These are phyloP conservation scores for Emmonsiellopsis sp. DNA, from an alignment of 2,329 filamentous ascomycete species.

Conservation along the genomic window DNA sequence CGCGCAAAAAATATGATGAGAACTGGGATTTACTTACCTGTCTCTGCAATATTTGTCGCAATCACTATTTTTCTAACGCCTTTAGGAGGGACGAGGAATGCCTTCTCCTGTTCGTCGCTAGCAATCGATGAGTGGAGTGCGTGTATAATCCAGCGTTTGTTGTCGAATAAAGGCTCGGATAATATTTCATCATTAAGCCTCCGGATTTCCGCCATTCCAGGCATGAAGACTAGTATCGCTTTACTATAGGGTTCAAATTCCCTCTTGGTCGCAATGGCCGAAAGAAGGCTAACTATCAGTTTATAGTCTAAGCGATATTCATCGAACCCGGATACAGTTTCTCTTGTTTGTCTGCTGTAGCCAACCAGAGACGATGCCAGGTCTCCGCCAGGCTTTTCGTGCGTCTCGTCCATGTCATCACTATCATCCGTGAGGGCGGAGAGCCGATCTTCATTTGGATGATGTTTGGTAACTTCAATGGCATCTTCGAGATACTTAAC, in stretches of 20 bases:
- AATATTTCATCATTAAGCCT: conserved; percentile 77
- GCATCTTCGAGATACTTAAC: conserved; percentile 88
- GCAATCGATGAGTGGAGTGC: conserved; percentile 90
- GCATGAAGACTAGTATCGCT: conserved; percentile 88
- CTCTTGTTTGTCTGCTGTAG: conserved; percentile 68
- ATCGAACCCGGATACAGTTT: conserved; percentile 67
- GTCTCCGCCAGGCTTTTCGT: conserved; percentile 43
- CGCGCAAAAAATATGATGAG: not conserved
- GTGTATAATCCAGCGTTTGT: conserved; percentile 71
- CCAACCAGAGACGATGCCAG: conserved; percentile 56
- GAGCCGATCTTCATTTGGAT: conserved; percentile 49
- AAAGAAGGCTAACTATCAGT: conserved; percentile 69
- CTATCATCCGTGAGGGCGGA: conserved; percentile 28
- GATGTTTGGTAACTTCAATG: conserved; percentile 74
- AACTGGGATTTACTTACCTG: conserved; percentile 43
- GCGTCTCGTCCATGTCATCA: conserved; percentile 37
- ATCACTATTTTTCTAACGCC: conserved; percentile 88
- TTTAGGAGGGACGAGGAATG: conserved; percentile 73
- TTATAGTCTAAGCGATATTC: conserved; percentile 90
- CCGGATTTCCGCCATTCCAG: conserved; percentile 87
- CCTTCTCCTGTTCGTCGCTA: conserved; percentile 90
- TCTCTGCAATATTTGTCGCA: conserved; percentile 96
- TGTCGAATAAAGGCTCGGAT: conserved; percentile 61
- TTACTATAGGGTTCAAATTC: conserved; percentile 66
- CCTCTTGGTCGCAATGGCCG: conserved; percentile 61